Evolutionary conservation across 192 early-diverging fungal genomes (phyloP).

Genomic region (Hyaloraphidium curvatum): DNA sequence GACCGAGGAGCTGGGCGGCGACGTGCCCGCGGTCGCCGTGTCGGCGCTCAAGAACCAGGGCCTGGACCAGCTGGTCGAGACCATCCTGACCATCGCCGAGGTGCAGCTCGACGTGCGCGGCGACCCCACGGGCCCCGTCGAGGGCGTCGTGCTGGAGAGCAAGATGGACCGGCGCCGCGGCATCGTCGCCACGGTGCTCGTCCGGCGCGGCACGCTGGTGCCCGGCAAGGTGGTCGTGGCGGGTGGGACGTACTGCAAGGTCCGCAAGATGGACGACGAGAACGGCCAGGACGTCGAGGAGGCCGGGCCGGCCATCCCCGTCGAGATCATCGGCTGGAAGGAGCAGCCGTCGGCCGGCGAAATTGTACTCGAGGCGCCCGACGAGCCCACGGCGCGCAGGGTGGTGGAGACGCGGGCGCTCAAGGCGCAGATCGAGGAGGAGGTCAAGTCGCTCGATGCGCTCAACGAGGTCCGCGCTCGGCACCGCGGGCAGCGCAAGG

Average conservation of each 20-base stretch:
- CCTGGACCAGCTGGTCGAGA: conserved; percentile 74
- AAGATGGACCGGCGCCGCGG: conserved; percentile 64
- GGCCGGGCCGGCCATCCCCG: conserved; percentile 69
- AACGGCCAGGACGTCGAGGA: conserved; percentile 42
- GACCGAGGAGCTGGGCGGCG: conserved; percentile 83
- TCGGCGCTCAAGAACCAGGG: conserved; percentile 66
- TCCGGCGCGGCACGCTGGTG: conserved; percentile 71
- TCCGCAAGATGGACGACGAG: conserved; percentile 66
- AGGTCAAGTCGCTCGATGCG: conserved; percentile 39
- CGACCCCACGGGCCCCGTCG: conserved; percentile 51
- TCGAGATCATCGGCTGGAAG: conserved; percentile 83
- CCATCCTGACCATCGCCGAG: conserved; percentile 67
- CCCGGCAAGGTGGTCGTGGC: conserved; percentile 65
- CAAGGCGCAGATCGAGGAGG: conserved; percentile 36
- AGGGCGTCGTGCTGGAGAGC: conserved; percentile 77
- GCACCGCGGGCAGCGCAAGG: too few relatives aligned
- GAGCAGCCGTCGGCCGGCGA: conserved; percentile 81
- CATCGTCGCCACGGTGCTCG: conserved; percentile 68
- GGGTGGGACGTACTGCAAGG: conserved; percentile 70
- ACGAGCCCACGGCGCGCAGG: conserved; percentile 49
- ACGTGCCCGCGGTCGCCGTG: conserved; percentile 73
- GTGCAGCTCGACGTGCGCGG: conserved; percentile 63
- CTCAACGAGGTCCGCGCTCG: conserved; percentile 56
- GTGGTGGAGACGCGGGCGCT: conserved; percentile 46
- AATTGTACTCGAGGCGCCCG: conserved; percentile 49